Evolutionary conservation across 179 eudicot genomes (phyloP).

Genomic region (Nepenthes alata): DNA sequence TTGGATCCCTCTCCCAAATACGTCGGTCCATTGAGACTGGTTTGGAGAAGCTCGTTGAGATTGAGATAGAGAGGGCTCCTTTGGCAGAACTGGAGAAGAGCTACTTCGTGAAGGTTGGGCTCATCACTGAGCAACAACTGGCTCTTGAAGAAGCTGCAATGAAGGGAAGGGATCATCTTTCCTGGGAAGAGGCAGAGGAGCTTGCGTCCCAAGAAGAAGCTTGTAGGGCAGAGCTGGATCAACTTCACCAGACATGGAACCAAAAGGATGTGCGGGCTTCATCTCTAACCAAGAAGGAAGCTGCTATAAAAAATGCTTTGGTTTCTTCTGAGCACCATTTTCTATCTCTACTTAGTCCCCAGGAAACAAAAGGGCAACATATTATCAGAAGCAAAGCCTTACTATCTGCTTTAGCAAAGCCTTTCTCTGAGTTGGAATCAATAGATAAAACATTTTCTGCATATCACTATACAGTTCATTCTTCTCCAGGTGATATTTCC

Average conservation of each 20-base stretch:
- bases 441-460: slow-evolving; percentile 48
- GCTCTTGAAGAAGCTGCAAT: slow-evolving; percentile 96
- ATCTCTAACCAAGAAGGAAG: slow-evolving; percentile 60
- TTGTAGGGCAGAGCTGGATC: slow-evolving; percentile 78
- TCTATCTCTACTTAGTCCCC: slow-evolving; percentile 41
- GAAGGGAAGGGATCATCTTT: slow-evolving; percentile 89
- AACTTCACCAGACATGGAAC: slow-evolving; percentile 81
- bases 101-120: slow-evolving; percentile 86
- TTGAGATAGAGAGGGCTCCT: slow-evolving; percentile 68
- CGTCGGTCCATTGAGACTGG: slow-evolving; percentile 75
- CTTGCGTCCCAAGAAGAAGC: slow-evolving; percentile 99
- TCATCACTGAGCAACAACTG: slow-evolving; percentile 70
- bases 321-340: slow-evolving; percentile 51
- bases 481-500: slow-evolving; percentile 27
- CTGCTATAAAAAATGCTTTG: slow-evolving; percentile 41
- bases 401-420: slow-evolving; percentile 47
- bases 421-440: slow-evolving; percentile 70
- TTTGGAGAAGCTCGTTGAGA: slow-evolving; percentile 77
- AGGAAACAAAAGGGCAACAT: slow-evolving; percentile 35
- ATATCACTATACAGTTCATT: slow-evolving; percentile 26
- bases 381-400: slow-evolving; percentile 44
- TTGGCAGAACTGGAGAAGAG: slow-evolving; percentile 67
- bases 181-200: slow-evolving; percentile 99
- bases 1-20: slow-evolving; percentile 73
- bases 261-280: slow-evolving; percentile 67